These are phyloP conservation scores for Pleomassaria siparia DNA, from an alignment of 2,329 filamentous ascomycete species.

Conservation along the genomic window DNA sequence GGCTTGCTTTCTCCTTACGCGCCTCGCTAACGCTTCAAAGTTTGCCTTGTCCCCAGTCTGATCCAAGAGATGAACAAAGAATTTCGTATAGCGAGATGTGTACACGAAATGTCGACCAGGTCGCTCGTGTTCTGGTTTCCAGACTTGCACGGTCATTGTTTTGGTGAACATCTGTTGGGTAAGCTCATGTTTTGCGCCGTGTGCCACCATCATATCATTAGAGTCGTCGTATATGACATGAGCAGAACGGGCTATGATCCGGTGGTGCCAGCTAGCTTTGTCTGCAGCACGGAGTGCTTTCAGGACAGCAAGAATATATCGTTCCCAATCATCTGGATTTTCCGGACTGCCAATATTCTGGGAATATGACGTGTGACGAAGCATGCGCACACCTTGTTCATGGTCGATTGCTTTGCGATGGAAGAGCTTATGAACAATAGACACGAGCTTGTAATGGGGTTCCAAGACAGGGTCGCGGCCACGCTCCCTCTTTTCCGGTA, in stretches of 20 bases:
- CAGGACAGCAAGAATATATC: slow-evolving; percentile 65
- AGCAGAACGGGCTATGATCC: slow-evolving; percentile 76
- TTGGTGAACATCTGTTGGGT: slow-evolving; percentile 88
- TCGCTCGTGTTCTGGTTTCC: slow-evolving; percentile 87
- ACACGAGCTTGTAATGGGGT: slow-evolving; percentile 89
- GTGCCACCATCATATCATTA: slow-evolving; percentile 53
- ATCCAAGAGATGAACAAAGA: slow-evolving; percentile 74
- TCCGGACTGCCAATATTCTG: slow-evolving; percentile 53
- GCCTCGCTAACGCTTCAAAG: slow-evolving; percentile 75
- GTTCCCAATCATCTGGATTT: slow-evolving; percentile 56
- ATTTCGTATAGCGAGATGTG: slow-evolving; percentile 81
- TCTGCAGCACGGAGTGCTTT: slow-evolving; percentile 68
- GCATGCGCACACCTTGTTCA: slow-evolving; percentile 51
- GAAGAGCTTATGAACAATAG: slow-evolving; percentile 80
- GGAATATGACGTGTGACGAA: slow-evolving; percentile 58
- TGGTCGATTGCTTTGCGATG: slow-evolving; percentile 49
- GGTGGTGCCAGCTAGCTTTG: slow-evolving; percentile 94
- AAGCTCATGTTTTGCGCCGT: slow-evolving; percentile 73
- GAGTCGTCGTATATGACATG: slow-evolving; percentile 62
- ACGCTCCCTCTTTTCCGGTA: slow-evolving; percentile 62
- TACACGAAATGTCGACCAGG: slow-evolving; percentile 89
- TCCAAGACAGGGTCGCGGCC: slow-evolving; percentile 79
- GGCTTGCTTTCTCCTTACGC: slow-evolving; percentile 77
- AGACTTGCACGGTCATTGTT: slow-evolving; percentile 91
- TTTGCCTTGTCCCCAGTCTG: slow-evolving; percentile 73